phyloP scores from a whole-genome alignment of 768 basidiomycete genomes.

The Mycena polygramma region DNA sequence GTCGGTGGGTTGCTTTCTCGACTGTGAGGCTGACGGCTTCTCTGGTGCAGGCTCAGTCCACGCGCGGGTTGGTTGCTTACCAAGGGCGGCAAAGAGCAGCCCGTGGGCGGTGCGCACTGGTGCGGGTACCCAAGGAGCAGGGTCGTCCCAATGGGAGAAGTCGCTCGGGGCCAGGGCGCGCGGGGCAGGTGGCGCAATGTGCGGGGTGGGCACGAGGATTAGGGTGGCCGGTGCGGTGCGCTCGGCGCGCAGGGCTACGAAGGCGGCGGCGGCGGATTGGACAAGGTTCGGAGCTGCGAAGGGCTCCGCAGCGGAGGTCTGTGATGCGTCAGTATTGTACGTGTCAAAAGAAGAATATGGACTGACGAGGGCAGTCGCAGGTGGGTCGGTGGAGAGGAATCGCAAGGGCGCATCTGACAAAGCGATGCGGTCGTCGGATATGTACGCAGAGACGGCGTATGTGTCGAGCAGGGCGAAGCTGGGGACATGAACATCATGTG shows the following conservation, averaged over 20 bases:
- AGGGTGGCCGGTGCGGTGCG: slow-evolving; percentile 44
- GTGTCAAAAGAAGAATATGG: slow-evolving; percentile 19
- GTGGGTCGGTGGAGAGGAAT: slow-evolving; percentile 56
- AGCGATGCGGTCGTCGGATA: slow-evolving; percentile 50
- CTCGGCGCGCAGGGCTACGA: slow-evolving; percentile 56
- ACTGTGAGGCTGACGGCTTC: slow-evolving; percentile 9
- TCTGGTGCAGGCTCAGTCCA: slow-evolving; percentile 24
- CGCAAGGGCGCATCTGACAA: slow-evolving; percentile 64
- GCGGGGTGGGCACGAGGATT: slow-evolving; percentile 64
- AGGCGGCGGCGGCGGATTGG: slow-evolving; percentile 66
- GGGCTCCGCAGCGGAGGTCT: slow-evolving; percentile 52
- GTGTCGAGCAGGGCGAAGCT: slow-evolving; percentile 67
- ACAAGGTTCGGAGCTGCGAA: slow-evolving; percentile 72
- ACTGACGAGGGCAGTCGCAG: slow-evolving; percentile 10
- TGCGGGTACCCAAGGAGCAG: slow-evolving; percentile 51
- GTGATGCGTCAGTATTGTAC: not conserved
- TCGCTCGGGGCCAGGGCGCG: slow-evolving; percentile 51
- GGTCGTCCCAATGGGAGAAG: slow-evolving; percentile 47
- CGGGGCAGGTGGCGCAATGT: slow-evolving; percentile 58
- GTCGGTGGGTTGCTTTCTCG: slow-evolving; percentile 27
- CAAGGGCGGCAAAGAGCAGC: slow-evolving; percentile 52
- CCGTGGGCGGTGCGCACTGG: slow-evolving; percentile 52
- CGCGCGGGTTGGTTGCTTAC: slow-evolving; percentile 37
- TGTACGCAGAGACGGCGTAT: slow-evolving; percentile 65
- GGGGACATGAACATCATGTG: not conserved